Evolutionary conservation across 2,329 filamentous ascomycete genomes (phyloP), one percentile per base, ranked within the genome.

Genomic region (Alternaria novae-zelandiae): DNA sequence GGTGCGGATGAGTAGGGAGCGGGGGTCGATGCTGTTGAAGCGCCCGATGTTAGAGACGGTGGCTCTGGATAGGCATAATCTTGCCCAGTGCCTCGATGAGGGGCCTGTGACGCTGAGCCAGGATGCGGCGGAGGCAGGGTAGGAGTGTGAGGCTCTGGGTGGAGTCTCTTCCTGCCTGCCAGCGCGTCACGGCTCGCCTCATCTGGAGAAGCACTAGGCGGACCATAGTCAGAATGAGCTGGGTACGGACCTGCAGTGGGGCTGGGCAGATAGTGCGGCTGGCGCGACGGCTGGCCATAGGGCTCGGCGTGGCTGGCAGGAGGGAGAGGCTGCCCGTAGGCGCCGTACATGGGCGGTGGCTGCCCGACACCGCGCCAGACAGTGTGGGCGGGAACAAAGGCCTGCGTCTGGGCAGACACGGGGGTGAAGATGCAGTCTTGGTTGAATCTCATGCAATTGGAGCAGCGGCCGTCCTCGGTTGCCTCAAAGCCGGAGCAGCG

Each of bases 351-450:
- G 70, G 82, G 82, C 54, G 82, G 82, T 23, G 82, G 82, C 45
- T 75, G 72, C 36, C 83, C 82, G 41, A 77, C 77, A 47, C 78
- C 77, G 54, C 83, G 82, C 79, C 81, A 91, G 61, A 89, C 88
- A 7, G 90, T 89, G 75, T 91, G 89, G 10, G 89, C 90, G 8
- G 90, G 90, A 32, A 92, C 90, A 74, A 92, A 92, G 11, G 90
- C 90, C 78, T 91, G 90, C 9, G 89, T 88, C 80, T 92, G 90
- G 11, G 89, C 90, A 4, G 89, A 91, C 23, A 93, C 90, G 3
- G 90, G 90, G 1, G 90, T 92, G 79, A 93, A 93, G 79, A 93
- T 88, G 80, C 90, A 93, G 76, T 91, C 89, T 79, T 92, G 90
- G 68, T 90, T 90, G 81, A 92, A 93, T 51, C 90, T 85, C 67